A percentile compares a stretch with the other conserved stretches of the same genome.
Conservation (phyloP, 2,329 filamentous ascomycete genomes). For the Teratosphaeria nubilosa region DNA sequence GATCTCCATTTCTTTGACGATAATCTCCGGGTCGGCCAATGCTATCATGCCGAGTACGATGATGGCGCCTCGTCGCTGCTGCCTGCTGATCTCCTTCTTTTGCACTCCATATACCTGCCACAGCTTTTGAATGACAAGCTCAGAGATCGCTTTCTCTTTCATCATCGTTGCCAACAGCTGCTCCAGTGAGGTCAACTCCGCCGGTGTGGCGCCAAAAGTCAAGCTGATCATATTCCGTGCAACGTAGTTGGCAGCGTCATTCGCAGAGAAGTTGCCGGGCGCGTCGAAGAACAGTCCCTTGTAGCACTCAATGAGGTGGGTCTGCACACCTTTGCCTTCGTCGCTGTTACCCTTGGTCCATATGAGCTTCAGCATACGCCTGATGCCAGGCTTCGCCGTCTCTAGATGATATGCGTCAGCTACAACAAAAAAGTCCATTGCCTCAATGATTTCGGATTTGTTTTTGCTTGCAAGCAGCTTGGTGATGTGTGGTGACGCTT, state of each 20-base stretch:
- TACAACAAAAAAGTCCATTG: constrained; percentile 96
- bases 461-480: constrained; percentile 89
- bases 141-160: constrained; percentile 78
- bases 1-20: constrained; percentile 87
- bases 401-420: constrained; percentile 94
- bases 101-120: constrained; percentile 98
- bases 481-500: constrained; percentile 68
- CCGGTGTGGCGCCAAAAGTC: constrained; percentile 88
- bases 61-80: constrained; percentile 82
- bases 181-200: constrained; percentile 89
- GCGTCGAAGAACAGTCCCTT: constrained; percentile 93
- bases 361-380: constrained; percentile 90
- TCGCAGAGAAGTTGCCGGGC: constrained; percentile 73
- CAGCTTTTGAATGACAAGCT: constrained; percentile 77
- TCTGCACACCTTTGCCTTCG: constrained; percentile 95
- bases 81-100: constrained; percentile 83
- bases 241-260: constrained; percentile 90
- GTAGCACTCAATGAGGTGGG: constrained; percentile 94
- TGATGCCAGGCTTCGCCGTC: constrained; percentile 82
- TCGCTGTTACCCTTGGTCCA: constrained; percentile 99
- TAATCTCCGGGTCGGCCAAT: constrained; percentile 82
- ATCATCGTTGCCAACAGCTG: constrained; percentile 96
- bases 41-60: constrained; percentile 96
- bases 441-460: constrained; percentile 97
- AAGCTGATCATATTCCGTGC: constrained; percentile 98